Evolutionary conservation across 257 asterid genomes (phyloP), one percentile per base, ranked within the genome.

Genomic region (Ocimum tenuiflorum): DNA sequence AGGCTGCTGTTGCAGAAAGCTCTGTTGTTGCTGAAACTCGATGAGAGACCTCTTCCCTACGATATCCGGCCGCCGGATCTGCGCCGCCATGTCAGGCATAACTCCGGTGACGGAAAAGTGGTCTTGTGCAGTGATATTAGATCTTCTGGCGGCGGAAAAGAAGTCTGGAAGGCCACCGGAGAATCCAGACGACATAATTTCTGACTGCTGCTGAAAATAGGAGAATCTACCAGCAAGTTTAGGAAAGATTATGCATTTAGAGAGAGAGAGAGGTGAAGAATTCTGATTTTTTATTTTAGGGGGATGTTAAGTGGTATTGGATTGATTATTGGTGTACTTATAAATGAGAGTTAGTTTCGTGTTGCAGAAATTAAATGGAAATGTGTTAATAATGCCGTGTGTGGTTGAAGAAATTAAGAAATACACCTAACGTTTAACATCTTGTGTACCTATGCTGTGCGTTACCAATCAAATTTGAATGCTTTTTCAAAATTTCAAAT

Each of bases 41-140:
- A 74, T 80, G 10, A 82, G 73, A 24, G 97, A 82, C 62, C 97
- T 77, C 65, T 90, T 90, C 0, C 95, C 87, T 64, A 75, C 69
- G 64, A 81, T 69, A 62, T 82, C 87, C 9, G 85, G 65, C 0
- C 82, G 65, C 17, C 80, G 79, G 67, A 84, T 81, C 86, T 81
- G 95, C 0, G 79, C 47, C n/a, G 65, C 63, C 69, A 81, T 71
- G 51, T 89, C 84, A 20, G 81, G 63, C 0, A 70, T 51, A 59
- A 78, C 68, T 33, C 90, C 96, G 52, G 80, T 75, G 74, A 72
- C 73, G 3, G 82, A 63, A 23, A 78, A 57, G 13, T 70, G 91
- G 50, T 68, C 79, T 23, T 68, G 80, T 0, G 74, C 12, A 63
- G 56, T 48, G 60, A 27, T 47, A 27, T 60, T 45, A 38, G 89